Percentiles rank a stretch among this genome's conserved stretches.
phyloP scores from a whole-genome alignment of 441 rosid species.

The Erodium chrysanthum region DNA sequence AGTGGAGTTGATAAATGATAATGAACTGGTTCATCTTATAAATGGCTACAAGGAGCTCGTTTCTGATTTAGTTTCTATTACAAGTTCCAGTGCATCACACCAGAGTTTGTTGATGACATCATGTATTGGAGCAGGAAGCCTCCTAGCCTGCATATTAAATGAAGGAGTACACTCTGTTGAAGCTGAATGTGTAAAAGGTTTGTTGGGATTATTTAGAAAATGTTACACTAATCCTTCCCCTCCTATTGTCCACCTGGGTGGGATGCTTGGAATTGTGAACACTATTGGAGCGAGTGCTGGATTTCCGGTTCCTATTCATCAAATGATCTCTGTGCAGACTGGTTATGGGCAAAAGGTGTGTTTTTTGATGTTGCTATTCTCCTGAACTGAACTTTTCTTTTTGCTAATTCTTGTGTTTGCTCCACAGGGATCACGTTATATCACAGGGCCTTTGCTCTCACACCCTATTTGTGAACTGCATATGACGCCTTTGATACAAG shows the following conservation, averaged over 20 bases:
- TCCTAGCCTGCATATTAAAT: conserved; percentile 54
- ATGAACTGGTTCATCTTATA: conserved; percentile 49
- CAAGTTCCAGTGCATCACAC: conserved; percentile 48
- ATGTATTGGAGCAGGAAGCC: conserved; percentile 70
- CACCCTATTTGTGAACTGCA: conserved; percentile 42
- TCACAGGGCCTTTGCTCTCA: conserved; percentile 52
- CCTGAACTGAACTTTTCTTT: conserved; percentile 1
- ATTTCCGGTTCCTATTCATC: conserved; percentile 39
- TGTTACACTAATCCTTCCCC: conserved; percentile 64
- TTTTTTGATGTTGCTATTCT: conserved; percentile 9
- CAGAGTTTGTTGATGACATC: conserved; percentile 73
- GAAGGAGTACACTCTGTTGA: conserved; percentile 69
- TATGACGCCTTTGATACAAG: conserved; percentile 61
- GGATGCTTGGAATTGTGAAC: conserved; percentile 83
- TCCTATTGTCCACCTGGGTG: conserved; percentile 57
- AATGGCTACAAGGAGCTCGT: conserved; percentile 51
- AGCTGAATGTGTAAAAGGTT: conserved; percentile 37
- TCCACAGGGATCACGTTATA: conserved; percentile 51
- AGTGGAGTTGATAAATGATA: conserved; percentile 58
- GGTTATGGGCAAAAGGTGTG: conserved; percentile 43
- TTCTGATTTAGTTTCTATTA: conserved; percentile 53
- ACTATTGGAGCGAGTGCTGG: conserved; percentile 82
- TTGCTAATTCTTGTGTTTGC: conserved; percentile 22
- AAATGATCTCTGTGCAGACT: conserved; percentile 28
- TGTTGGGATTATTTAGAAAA: conserved; percentile 54